Evolutionary conservation across 352 stramenopile genomes (phyloP).

Genomic region (Phytophthora pisi): DNA sequence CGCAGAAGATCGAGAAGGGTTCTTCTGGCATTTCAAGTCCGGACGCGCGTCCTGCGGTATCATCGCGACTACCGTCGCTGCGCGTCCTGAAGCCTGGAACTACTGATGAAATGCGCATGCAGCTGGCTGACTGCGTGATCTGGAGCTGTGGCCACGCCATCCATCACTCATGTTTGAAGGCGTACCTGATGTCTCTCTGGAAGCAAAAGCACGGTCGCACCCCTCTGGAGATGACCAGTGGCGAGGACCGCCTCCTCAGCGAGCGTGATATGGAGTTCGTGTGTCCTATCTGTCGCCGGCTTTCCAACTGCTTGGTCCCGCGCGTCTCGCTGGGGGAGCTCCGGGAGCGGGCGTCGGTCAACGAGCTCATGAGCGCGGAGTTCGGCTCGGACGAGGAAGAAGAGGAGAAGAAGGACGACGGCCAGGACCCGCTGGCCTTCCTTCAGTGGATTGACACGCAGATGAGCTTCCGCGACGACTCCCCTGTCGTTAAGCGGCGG

Average conservation of each 20-base stretch:
- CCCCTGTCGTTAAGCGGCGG: conserved; percentile 42
- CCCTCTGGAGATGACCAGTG: conserved; percentile 45
- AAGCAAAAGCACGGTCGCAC: conserved; percentile 57
- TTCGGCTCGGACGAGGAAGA: conserved; percentile 41
- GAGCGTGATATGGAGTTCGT: conserved; percentile 78
- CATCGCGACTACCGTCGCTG: conserved; percentile 31
- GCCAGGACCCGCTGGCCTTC: conserved; percentile 45
- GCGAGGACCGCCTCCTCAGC: conserved; percentile 69
- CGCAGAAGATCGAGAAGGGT: conserved; percentile 42
- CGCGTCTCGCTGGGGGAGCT: conserved; percentile 31
- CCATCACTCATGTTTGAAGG: conserved; percentile 70
- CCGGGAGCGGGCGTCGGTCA: conserved; percentile 14
- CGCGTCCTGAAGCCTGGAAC: conserved; percentile 37
- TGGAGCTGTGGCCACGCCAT: conserved; percentile 81
- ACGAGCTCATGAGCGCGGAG: conserved; percentile 23
- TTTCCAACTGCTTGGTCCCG: conserved; percentile 79
- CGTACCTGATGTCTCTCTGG: conserved; percentile 75
- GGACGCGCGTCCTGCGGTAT: conserved; percentile 11
- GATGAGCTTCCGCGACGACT: conserved; percentile 59
- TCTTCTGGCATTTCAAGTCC: conserved; percentile 3
- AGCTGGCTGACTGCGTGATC: conserved; percentile 53
- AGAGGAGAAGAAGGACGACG: conserved; percentile 46
- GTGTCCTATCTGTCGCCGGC: conserved; percentile 76
- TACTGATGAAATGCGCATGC: conserved; percentile 38
- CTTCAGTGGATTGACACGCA: conserved; percentile 57